Base-by-base conservation (phyloP, 805 yeast species). In the Komagataella pseudopastoris region DNA sequence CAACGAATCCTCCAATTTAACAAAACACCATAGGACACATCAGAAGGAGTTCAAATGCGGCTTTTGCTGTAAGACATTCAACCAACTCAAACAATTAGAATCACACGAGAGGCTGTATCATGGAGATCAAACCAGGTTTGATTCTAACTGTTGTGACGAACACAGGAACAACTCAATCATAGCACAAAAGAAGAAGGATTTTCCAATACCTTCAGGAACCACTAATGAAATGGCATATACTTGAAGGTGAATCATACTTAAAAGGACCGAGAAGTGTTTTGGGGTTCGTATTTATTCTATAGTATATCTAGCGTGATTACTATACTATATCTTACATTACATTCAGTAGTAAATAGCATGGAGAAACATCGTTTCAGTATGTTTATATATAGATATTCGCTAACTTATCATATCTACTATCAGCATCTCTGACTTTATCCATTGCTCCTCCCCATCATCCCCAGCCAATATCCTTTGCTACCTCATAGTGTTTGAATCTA, bases 11-110 rank as follows among this genome's bases (percentile, higher is more conserved):
- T 84, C 95, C 16, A 93, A 91, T 63, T 70, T 91, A 58, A 82
- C 86, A 18, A 91, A 91, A 60, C 99, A 91, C 64, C 76, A 88
- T 81, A 84, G 77, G 60, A 84, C 81, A 1, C 99, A 91, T 63
- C 67, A 70, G 46, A 75, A 81, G n/a, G 46, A 22, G 22, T 47
- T 39, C 12, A 43, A 44, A 43, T 47, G 52, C 14, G n/a, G 23
- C 18, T 24, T 17, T 44, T 51, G 52, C 43, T 47, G 50, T 46
- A 50, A 50, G 49, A 45, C 45, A 23, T 51, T 51, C 50, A n/a
- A 47, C 50, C 50, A 45, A 23, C 20, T 43, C 6, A 45, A 17
- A n/a, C 49, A 48, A 30, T 36, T 46, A 3, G 44, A 22, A 10
- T 30, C 47, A 47, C 49, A 48, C 22, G 43, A 23, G 45, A 47